Base-by-base conservation (phyloP, 2,329 filamentous ascomycete species). In the Aspergillus niger region DNA sequence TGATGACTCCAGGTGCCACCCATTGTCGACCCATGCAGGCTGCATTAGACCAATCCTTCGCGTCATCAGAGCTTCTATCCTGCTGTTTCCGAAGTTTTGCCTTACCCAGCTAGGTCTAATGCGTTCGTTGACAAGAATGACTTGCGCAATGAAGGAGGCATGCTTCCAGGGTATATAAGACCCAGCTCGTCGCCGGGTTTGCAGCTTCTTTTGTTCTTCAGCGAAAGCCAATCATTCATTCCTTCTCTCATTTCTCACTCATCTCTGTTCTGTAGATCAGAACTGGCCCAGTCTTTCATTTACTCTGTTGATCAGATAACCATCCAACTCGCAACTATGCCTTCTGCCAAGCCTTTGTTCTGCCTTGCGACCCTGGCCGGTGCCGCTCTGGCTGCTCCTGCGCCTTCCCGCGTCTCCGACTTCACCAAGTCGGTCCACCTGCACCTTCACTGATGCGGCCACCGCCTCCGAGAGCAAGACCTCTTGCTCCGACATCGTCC, bases 261-360 rank as follows among this genome's bases (percentile, higher is more conserved):
- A 22, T 32, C 36, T 55, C 26, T 24, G 41, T 55, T 55, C 53
- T 55, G 53, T 55, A 55, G 53, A 55, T 47, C 53, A 55, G 53
- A 55, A 55, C 53, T 36, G 36, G 36, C 22, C 36, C 11, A 44
- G 39, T 55, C 53, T 32, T 55, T 47, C 26, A 17, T 43, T 47
- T 47, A 30, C 7, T 55, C 53, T 55, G 53, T 55, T 55, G 53
- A 55, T 43, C 53, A 55, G 53, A 55, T 47, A 47, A 47, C 22
- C 20, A 28, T 28, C 20, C 32, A 26, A 44, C 51, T 52, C 51
- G 41, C 47, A 50, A 55, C n/a, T 26, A 55, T 55, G 53, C 53
- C 53, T 55, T 53, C 36, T 15, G 24, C 30, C 17, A 15, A 55
- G 39, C 41, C 53, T 36, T 55, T 43, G 38, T 13, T 55, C 15